Evolutionary conservation across 768 basidiomycete genomes (phyloP).

Genomic region (Pleurotus djamor): DNA sequence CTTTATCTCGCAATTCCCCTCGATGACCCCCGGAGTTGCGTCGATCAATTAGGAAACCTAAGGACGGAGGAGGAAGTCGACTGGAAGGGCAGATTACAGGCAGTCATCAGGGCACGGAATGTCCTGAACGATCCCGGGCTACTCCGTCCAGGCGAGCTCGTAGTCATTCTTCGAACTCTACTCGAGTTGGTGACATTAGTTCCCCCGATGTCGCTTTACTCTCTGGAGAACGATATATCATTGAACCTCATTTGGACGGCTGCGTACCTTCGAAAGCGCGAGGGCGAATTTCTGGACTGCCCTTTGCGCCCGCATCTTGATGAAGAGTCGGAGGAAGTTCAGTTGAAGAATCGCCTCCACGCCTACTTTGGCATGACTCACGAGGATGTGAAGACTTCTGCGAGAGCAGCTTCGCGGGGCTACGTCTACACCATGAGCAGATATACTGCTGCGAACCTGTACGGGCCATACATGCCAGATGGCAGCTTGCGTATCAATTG

Average conservation of each 20-base stretch:
- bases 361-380: constrained; percentile 54
- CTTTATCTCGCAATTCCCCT: constrained; percentile 63
- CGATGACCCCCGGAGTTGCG: constrained; percentile 60
- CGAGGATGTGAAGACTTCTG: constrained; percentile 29
- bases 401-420: constrained; percentile 41
- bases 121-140: constrained; percentile 32
- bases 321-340: constrained; percentile 19
- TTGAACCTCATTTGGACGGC: constrained; percentile 52
- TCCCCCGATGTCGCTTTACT: constrained; percentile 28
- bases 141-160: constrained; percentile 41
- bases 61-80: constrained; percentile 27
- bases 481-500: constrained; percentile 53
- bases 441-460: constrained; percentile 46
- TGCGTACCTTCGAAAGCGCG: constrained; percentile 29
- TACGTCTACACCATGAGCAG: constrained; percentile 64
- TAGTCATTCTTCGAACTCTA: constrained; percentile 42
- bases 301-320: constrained; percentile 9
- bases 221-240: constrained; percentile 31
- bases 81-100: constrained; percentile 56
- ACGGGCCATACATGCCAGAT: constrained; percentile 52
- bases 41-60: constrained; percentile 30
- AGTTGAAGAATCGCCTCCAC: constrained; percentile 52
- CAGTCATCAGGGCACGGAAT: constrained; percentile 51
- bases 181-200: constrained; percentile 44
- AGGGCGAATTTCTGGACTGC: constrained; percentile 44